Evolutionary conservation across 768 basidiomycete genomes (phyloP).

Genomic region (Naganishia kalamii): DNA sequence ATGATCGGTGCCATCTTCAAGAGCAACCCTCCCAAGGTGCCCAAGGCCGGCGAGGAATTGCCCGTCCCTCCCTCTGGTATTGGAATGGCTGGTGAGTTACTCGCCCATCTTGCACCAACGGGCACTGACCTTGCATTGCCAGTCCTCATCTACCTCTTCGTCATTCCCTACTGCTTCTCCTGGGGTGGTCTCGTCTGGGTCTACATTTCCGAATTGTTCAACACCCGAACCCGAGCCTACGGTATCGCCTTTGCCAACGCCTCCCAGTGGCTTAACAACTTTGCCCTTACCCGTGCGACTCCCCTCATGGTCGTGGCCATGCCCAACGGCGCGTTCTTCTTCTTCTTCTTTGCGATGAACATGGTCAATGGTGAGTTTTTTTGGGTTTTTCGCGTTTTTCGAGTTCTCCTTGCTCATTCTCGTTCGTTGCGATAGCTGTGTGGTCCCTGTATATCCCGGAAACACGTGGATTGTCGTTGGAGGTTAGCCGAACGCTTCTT

Average conservation of each 20-base stretch:
- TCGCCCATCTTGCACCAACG: too few species aligned
- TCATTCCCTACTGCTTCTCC: conserved; percentile 77
- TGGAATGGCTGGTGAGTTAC: conserved; percentile 59
- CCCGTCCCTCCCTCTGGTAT: conserved; percentile 52
- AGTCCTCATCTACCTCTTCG: conserved; percentile 73
- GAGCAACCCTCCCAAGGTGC: conserved; percentile 56
- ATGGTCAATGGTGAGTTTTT: conserved; percentile 19
- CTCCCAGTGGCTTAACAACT: conserved; percentile 60
- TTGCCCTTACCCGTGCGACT: conserved; percentile 27
- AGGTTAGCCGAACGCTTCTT: neutral
- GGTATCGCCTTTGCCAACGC: conserved; percentile 68
- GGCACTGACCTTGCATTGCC: neutral
- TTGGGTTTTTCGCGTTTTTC: neutral
- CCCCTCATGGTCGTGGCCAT: conserved; percentile 36
- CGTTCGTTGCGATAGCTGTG: neutral
- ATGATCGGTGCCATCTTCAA: conserved; percentile 79
- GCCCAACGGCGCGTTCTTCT: conserved; percentile 37
- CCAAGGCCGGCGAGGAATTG: conserved; percentile 29
- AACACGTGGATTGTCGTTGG: neutral
- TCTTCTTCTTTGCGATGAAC: conserved; percentile 36
- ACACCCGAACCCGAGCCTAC: conserved; percentile 62
- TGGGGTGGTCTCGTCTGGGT: conserved; percentile 68
- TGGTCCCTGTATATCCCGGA: conserved; percentile 23
- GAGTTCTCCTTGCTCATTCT: too few species aligned
- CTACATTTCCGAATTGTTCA: conserved; percentile 73